Evolutionary conservation across 1,284 basidiomycete species (phyloP).

Genomic region (Rhodotorula mucilaginosa): DNA sequence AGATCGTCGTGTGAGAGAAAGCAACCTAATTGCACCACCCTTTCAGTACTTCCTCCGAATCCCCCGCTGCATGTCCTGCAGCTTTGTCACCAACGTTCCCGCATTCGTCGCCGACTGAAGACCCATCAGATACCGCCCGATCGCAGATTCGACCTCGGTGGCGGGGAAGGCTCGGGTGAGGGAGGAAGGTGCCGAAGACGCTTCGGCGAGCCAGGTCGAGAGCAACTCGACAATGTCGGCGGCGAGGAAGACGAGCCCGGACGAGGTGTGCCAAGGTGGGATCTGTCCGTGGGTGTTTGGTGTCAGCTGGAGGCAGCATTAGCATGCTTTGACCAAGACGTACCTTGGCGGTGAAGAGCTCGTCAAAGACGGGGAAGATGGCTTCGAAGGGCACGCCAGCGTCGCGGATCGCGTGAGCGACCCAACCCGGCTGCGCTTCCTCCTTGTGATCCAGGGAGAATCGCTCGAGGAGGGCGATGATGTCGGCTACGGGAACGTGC

Average conservation of each 20-base stretch:
- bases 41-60: constrained; percentile 30
- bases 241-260: constrained; percentile 70
- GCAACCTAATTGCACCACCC: neutral
- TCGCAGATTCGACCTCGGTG: constrained; percentile 35
- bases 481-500: constrained; percentile 56
- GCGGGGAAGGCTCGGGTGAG: constrained; percentile 34
- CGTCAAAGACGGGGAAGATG: constrained; percentile 79
- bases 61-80: constrained; percentile 36
- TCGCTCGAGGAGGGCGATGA: constrained; percentile 66
- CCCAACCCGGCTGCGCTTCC: constrained; percentile 71
- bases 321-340: neutral
- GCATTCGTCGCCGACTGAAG: constrained; percentile 22
- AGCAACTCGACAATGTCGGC: constrained; percentile 72
- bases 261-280: constrained; percentile 75
- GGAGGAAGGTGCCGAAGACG: constrained; percentile 45
- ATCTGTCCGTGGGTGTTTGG: constrained; percentile 54
- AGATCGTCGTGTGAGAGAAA: no score
- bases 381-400: constrained; percentile 72
- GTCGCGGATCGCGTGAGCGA: constrained; percentile 68
- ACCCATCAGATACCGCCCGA: constrained; percentile 36
- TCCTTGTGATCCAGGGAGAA: constrained; percentile 61
- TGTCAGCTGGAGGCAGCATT: neutral
- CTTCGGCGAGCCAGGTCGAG: constrained; percentile 71
- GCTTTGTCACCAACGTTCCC: constrained; percentile 12
- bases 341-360: constrained; percentile 83